Conservation (phyloP, 805 yeast species). For the Soucietia sequanensis region DNA sequence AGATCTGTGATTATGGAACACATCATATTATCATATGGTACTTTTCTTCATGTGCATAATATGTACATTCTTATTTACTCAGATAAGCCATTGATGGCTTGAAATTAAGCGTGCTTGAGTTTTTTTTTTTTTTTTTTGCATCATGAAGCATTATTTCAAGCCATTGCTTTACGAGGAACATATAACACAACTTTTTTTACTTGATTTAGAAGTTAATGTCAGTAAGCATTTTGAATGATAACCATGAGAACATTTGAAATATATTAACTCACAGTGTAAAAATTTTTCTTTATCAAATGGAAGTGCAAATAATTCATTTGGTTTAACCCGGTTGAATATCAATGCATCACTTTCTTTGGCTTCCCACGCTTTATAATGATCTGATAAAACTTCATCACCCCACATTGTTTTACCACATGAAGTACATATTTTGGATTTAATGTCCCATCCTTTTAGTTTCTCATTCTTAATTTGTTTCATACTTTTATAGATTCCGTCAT, state of each 20-base stretch:
- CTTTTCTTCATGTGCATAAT: too few species aligned
- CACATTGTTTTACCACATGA: constrained; percentile 73
- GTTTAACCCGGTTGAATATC: constrained; percentile 3
- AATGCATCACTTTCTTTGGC: constrained; percentile 22
- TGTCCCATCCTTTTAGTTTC: constrained; percentile 59
- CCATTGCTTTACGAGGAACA: too few species aligned
- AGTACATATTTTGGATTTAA: constrained; percentile 56
- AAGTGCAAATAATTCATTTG: not conserved
- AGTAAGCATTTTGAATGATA: constrained; percentile 60
- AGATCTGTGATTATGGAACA: too few species aligned
- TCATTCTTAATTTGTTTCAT: constrained; percentile 41
- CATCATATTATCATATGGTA: too few species aligned
- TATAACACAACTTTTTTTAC: constrained; percentile 10
- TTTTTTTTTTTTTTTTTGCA: too few species aligned
- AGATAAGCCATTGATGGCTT: too few species aligned
- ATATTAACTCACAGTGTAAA: constrained; percentile 38
- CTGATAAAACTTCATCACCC: constrained; percentile 59
- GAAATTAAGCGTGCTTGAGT: too few species aligned
- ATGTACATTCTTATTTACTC: too few species aligned
- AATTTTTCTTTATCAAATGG: constrained; percentile 9
- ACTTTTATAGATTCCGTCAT: constrained; percentile 52
- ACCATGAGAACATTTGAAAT: constrained; percentile 66
- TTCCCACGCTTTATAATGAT: constrained; percentile 59
- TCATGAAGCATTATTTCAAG: too few species aligned
- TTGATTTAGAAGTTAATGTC: too few species aligned